Conservation (phyloP, 2,329 filamentous ascomycete species). For the Rhytidhysteron rufulum region DNA sequence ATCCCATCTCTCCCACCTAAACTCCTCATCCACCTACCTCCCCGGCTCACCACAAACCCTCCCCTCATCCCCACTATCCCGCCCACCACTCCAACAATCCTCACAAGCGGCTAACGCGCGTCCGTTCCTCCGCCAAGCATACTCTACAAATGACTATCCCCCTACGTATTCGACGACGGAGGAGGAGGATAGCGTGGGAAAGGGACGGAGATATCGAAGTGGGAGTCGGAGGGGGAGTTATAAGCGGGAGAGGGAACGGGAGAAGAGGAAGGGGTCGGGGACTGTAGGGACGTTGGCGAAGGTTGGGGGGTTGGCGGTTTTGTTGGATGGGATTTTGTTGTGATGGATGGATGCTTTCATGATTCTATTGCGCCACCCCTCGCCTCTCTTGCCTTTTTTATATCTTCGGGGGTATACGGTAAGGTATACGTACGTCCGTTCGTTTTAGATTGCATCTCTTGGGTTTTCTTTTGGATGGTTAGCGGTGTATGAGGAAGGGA, state of each 20-base stretch:
- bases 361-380: no score
- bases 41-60: slow-evolving; percentile 4
- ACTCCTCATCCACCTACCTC: slow-evolving; percentile 2
- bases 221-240: slow-evolving; percentile 8
- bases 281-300: slow-evolving; percentile 32
- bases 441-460: no score
- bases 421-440: no score
- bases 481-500: no score
- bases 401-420: no score
- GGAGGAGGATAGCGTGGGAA: no score
- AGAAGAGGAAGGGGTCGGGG: slow-evolving; percentile 12
- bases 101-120: no score
- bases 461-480: no score
- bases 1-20: not conserved
- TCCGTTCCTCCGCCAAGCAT: no score
- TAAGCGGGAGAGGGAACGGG: slow-evolving; percentile 5
- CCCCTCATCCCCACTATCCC: slow-evolving; percentile 2
- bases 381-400: no score
- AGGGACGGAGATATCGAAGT: not conserved
- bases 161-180: no score
- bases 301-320: slow-evolving; percentile 33
- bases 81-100: slow-evolving; percentile 14
- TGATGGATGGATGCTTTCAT: not conserved
- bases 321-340: slow-evolving; percentile 27
- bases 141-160: no score